phyloP scores from a whole-genome alignment of 2,329 filamentous ascomycete species.

The Purpureocillium takamizusanense region DNA sequence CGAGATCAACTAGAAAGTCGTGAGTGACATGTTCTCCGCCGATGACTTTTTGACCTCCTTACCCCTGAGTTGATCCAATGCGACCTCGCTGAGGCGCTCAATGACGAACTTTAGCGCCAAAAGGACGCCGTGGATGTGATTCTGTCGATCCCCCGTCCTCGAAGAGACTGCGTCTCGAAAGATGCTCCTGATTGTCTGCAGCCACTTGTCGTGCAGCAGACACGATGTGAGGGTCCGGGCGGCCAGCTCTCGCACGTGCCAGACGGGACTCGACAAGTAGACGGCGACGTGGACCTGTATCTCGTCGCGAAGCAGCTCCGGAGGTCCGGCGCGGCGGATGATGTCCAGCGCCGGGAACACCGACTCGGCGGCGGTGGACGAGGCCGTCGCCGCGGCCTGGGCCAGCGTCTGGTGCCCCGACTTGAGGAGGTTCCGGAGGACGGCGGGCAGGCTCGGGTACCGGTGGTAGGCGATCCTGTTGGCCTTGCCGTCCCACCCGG shows the following conservation, averaged over 20 bases:
- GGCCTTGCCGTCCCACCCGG: slow-evolving; percentile 54
- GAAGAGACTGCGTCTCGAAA: slow-evolving; percentile 20
- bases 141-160: slow-evolving; percentile 27
- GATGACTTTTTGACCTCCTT: slow-evolving; percentile 11
- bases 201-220: slow-evolving; percentile 42
- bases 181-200: slow-evolving; percentile 27
- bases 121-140: slow-evolving; percentile 50
- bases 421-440: slow-evolving; percentile 54
- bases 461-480: slow-evolving; percentile 61
- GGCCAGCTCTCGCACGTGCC: slow-evolving; percentile 76
- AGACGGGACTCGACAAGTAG: slow-evolving; percentile 61
- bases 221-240: slow-evolving; percentile 63
- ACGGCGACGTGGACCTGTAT: slow-evolving; percentile 50
- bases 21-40: background rate
- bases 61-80: slow-evolving; percentile 32
- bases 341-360: slow-evolving; percentile 82
- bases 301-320: slow-evolving; percentile 41
- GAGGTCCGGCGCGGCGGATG: slow-evolving; percentile 61
- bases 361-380: slow-evolving; percentile 55
- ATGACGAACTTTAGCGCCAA: slow-evolving; percentile 47
- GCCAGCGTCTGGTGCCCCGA: slow-evolving; percentile 37
- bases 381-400: slow-evolving; percentile 20
- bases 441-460: slow-evolving; percentile 54
- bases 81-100: slow-evolving; percentile 41
- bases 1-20: slow-evolving; percentile 16